Evolutionary conservation across 2,329 filamentous ascomycete species (phyloP), one percentile per base, ranked within the genome.

Genomic region (Penicillium hordei): DNA sequence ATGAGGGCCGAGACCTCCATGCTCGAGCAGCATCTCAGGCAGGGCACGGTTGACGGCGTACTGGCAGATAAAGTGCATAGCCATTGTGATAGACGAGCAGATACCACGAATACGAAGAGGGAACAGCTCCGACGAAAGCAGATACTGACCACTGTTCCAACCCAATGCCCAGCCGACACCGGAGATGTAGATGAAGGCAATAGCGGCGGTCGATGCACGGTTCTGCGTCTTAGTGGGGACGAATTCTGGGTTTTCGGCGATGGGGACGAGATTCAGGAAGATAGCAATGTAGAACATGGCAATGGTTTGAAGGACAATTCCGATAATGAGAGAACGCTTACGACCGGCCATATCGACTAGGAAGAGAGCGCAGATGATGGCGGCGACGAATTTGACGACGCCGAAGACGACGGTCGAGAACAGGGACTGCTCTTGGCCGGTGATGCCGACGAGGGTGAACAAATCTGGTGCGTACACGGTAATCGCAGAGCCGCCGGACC

Each of bases 311-410:
- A 86, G 75, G 2, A 75, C 75, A 63, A 86, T 86, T 4, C 85
- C 85, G 1, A 79, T 72, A 19, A 85, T 75, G 0, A 87, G 79
- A 1, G 85, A 79, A 10, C 83, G 82, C 64, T 90, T 90, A 58
- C 89, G 85, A 5, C 89, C 89, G 60, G 91, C 85, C 60, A 87
- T 84, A 65, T 91, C 89, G 64, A 91, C 87, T 4, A 91, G 81
- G 80, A 91, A 89, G 54, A 91, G 80, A 1, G 88, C 88, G 70
- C 88, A 91, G 42, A 83, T 65, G 27, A 91, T 70, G 19, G 86
- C 83, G 0, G 86, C 81, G 19, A 84, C 70, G 58, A 91, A 83
- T 70, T 91, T 91, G 63, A 90, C 82, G 48, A 90, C 81, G 38
- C 89, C 89, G 55, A 91, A 90, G 52, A 91, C 84, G 6, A 84